Evolutionary conservation across 1,139 yeast genomes (phyloP), one percentile per base, ranked within the genome.

Genomic region (Taphrina deformans): DNA sequence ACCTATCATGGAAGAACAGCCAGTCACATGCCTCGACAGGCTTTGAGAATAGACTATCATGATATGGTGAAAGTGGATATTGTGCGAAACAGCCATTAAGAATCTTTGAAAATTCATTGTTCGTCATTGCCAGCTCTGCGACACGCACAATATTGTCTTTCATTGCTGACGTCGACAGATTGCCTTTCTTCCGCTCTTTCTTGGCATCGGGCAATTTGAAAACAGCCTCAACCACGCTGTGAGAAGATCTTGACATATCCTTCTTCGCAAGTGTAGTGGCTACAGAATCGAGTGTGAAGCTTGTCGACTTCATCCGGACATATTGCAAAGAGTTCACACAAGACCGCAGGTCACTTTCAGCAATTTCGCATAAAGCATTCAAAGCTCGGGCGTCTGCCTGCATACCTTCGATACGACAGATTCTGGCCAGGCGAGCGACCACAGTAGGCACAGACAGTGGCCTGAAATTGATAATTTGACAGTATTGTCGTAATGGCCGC

Each of bases 341-440:
- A 41, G 92, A 89, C 70, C 99, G 79, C 35, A 93, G 80, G 75
- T 93, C 99, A 51, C 91, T 90, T 69, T 89, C 93, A 59, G 93
- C 84, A 1, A 85, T 75, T 61, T 84, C 87, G 2, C 89, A 86
- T 14, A 93, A 78, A 48, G 87, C 83, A 27, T 81, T 79, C 27
- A 87, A 67, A 16, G 78, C 73, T 29, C 78, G 76, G 3, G 76
- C 73, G 23, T 78, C 75, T 0, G 81, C 67, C 1, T 68, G 62
- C 2, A 83, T 48, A 0, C 76, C 73, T 72, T 86, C 86, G 69
- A 77, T 68, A 70, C 79, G 68, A 69, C 86, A 82, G n/a, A 87
- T 83, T 29, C 74, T 76, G 52, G 76, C 77, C 31, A 87, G 73
- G 35, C 86, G 77, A 44, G 79, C 79, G 51, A 80, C 79, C 16